phyloP scores from a whole-genome alignment of 352 stramenopile species.

The Phytopythium montanum region DNA sequence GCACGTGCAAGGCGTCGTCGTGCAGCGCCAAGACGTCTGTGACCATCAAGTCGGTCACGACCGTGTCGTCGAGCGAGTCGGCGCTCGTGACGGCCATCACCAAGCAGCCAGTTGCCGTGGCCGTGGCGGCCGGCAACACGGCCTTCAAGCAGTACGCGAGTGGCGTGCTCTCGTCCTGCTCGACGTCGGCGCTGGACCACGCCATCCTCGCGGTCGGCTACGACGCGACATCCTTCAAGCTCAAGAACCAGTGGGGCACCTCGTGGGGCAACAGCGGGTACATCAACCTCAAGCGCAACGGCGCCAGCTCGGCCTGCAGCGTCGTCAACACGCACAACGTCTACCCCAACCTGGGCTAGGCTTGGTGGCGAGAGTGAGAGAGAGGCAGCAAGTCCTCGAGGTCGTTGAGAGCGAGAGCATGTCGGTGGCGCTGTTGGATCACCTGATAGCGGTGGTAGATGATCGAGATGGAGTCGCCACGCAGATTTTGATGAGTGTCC shows the following conservation, averaged over 20 bases:
- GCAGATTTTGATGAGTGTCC: too few species aligned
- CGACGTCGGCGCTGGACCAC: slow-evolving; percentile 93
- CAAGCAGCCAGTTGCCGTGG: too few species aligned
- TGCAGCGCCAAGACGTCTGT: too few species aligned
- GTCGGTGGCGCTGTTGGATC: too few species aligned
- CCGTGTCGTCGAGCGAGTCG: too few species aligned
- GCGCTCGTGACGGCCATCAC: not conserved
- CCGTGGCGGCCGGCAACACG: slow-evolving; percentile 90
- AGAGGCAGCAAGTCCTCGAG: too few species aligned
- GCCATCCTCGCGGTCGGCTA: slow-evolving; percentile 91
- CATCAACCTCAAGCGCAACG: slow-evolving; percentile 75
- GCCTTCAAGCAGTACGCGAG: slow-evolving; percentile 97
- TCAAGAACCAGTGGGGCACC: slow-evolving; percentile 98
- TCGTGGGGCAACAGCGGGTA: slow-evolving; percentile 95
- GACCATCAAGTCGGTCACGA: too few species aligned
- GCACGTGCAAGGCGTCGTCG: too few species aligned
- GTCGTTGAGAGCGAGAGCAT: too few species aligned
- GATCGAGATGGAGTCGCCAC: too few species aligned
- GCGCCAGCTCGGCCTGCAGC: slow-evolving; percentile 34
- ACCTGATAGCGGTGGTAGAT: too few species aligned
- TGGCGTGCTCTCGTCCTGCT: slow-evolving; percentile 82
- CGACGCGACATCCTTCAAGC: slow-evolving; percentile 89
- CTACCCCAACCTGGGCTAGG: not conserved
- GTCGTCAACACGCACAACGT: slow-evolving; percentile 8
- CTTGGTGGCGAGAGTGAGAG: too few species aligned